Conservation (phyloP, 306 rosid genomes). For the Medicago ruthenica region DNA sequence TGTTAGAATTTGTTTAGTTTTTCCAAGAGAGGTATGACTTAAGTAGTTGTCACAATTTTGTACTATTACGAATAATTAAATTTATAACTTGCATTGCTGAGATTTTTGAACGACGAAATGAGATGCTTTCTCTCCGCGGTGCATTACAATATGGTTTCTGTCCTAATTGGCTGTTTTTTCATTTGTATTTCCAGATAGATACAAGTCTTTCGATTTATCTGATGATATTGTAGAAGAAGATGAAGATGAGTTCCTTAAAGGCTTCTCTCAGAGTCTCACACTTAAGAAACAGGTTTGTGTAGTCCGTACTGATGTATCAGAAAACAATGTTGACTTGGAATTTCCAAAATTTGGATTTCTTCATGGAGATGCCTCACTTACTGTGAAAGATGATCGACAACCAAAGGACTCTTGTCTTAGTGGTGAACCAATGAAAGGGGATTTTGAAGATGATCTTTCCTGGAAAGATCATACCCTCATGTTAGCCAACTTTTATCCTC, state of each 20-base stretch:
- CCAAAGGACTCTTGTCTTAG: constrained; percentile 57
- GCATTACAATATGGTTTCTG: constrained; percentile 33
- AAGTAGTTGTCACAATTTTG: constrained; percentile 1
- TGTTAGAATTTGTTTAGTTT: constrained; percentile 23
- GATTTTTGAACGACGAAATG: constrained; percentile 36
- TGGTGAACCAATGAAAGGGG: constrained; percentile 78
- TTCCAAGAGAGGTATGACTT: constrained; percentile 25
- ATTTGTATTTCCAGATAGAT: constrained; percentile 66
- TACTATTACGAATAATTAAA: constrained; percentile 22
- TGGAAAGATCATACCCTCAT: constrained; percentile 48
- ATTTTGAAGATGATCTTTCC: constrained; percentile 42
- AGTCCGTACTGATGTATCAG: constrained; percentile 51
- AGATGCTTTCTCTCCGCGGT: constrained; percentile 21
- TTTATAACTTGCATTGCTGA: constrained; percentile 28
- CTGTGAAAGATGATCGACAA: constrained; percentile 46
- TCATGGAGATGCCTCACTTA: constrained; percentile 52
- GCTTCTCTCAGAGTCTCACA: constrained; percentile 55
- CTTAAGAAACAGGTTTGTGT: constrained; percentile 51
- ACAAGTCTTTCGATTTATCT: constrained; percentile 57
- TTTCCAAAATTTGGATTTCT: constrained; percentile 60
- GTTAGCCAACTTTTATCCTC: constrained; percentile 65
- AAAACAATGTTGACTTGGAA: constrained; percentile 54
- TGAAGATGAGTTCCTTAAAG: constrained; percentile 82
- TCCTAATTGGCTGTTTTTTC: constrained; percentile 33
- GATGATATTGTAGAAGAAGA: constrained; percentile 89